Evolutionary conservation across 495 filamentous ascomycete genomes (phyloP), one percentile per base, ranked within the genome.

Genomic region (Penicillium coprophilum): DNA sequence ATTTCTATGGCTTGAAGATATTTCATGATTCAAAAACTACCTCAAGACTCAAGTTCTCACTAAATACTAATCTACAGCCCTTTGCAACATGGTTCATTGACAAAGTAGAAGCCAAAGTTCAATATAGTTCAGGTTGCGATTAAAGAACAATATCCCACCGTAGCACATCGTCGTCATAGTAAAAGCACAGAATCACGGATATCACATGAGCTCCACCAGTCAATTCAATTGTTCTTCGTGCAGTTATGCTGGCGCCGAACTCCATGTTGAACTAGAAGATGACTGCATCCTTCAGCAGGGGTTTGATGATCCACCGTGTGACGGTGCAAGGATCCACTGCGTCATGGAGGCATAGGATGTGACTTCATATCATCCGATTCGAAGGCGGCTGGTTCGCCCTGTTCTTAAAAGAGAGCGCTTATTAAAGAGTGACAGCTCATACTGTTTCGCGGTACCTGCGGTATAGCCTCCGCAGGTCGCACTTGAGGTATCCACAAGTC

Each of bases 291-390:
- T 45, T 34, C 43, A 52, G 27, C 34, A 54, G 52, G 43, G 41
- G 31, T 10, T 36, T 6, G 21, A 45, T 41, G 8, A 45, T 54
- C 52, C 20, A 54, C 41, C 15, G 52, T 54, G 52, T 38, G 31
- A 54, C 52, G 15, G 28, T 13, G 21, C 43, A 54, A 15, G 52
- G 52, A 36, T 44, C 13, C 19, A 46, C 20, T 24, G 41, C 52
- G 32, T 54, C 31, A 54, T 36, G 30, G 31, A 36, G 19, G 51
- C 46, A 54, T 46, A 46, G 51, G 51, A 54, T 46, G 39, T 15
- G 20, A 54, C 24, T 46, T 24, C 31, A 46, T 54, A 54, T 54
- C 41, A 54, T 54, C 52, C 52, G 52, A 54, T 54, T 54, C 52
- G 52, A 54, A 44, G 52, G 17, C 19, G 43, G 17, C 12, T 19